These are phyloP conservation scores for Candida suzukii DNA, from an alignment of 805 yeast species.

Conservation along the genomic window DNA sequence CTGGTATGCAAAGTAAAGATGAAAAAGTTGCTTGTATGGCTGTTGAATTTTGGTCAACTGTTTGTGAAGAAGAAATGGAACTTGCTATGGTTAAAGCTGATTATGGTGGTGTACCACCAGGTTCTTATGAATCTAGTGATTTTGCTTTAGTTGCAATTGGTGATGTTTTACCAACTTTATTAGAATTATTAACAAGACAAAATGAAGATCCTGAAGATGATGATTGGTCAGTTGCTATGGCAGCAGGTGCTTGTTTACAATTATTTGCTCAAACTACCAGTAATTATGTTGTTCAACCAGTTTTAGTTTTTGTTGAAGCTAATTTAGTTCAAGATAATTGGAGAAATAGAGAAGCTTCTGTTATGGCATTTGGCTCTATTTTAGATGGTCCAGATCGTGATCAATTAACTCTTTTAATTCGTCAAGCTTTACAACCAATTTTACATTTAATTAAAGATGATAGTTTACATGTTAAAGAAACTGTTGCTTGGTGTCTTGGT, in stretches of 20 bases:
- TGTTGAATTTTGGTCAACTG: conserved; percentile 98
- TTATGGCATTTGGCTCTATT: conserved; percentile 97
- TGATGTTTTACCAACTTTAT: conserved; percentile 82
- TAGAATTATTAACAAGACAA: conserved; percentile 75
- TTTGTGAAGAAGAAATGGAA: conserved; percentile 95
- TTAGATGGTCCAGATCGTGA: conserved; percentile 87
- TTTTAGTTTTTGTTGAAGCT: conserved; percentile 74
- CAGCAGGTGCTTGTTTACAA: conserved; percentile 96
- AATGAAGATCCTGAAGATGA: conserved; percentile 93
- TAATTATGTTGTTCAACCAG: conserved; percentile 77
- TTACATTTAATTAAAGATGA: conserved; percentile 68
- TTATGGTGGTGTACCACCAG: conserved; percentile 36
- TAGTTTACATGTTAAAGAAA: conserved; percentile 82
- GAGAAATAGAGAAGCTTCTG: conserved; percentile 95
- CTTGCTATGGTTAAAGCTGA: conserved; percentile 64
- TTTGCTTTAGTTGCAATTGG: conserved; percentile 81
- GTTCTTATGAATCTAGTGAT: conserved; percentile 41
- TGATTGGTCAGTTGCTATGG: conserved; percentile 97
- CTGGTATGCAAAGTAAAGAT: conserved; percentile 81
- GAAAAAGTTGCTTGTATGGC: conserved; percentile 96
- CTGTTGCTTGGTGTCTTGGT: conserved; percentile 98
- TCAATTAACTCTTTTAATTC: conserved; percentile 59
- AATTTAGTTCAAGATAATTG: conserved; percentile 59
- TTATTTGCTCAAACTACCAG: conserved; percentile 89
- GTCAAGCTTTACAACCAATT: conserved; percentile 79